A percentile compares a stretch with the other conserved stretches of the same genome.
phyloP scores from a whole-genome alignment of 1,139 yeast genomes.

The Suhomyces yuchorum region DNA sequence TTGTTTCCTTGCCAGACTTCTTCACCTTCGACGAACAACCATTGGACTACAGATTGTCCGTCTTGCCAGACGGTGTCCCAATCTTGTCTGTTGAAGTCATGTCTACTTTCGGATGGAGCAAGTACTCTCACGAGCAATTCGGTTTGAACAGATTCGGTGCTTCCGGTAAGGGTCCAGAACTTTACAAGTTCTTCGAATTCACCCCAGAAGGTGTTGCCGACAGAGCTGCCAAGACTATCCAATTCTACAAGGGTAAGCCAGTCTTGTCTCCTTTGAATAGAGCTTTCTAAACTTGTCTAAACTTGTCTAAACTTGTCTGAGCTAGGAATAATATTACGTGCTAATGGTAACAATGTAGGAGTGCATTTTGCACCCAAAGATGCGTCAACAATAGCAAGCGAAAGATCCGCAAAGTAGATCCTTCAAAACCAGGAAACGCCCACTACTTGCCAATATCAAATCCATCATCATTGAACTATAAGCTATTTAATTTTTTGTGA shows the following conservation, averaged over 20 bases:
- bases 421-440: too few species aligned
- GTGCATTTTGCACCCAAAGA: conserved; percentile 1
- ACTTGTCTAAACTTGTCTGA: conserved; percentile 55
- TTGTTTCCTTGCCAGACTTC: conserved; percentile 95
- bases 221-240: conserved; percentile 79
- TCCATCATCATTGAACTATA: too few species aligned
- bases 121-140: conserved; percentile 95
- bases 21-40: conserved; percentile 85
- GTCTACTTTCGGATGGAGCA: conserved; percentile 91
- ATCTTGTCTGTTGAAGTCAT: conserved; percentile 92
- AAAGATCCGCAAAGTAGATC: too few species aligned
- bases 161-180: conserved; percentile 85
- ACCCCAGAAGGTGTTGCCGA: conserved; percentile 91
- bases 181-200: conserved; percentile 85
- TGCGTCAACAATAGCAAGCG: too few species aligned
- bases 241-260: conserved; percentile 78
- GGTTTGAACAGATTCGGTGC: conserved; percentile 98
- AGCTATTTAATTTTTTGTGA: too few species aligned
- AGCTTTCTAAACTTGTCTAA: conserved; percentile 58
- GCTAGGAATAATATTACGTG: conserved; percentile 4
- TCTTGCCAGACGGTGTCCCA: conserved; percentile 94
- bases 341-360: conserved; percentile 2
- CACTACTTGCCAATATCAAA: too few species aligned
- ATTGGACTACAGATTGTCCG: conserved; percentile 74
- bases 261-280: conserved; percentile 75